These are phyloP conservation scores for Prunus padus DNA, from an alignment of 306 rosid genomes.

Conservation along the genomic window DNA sequence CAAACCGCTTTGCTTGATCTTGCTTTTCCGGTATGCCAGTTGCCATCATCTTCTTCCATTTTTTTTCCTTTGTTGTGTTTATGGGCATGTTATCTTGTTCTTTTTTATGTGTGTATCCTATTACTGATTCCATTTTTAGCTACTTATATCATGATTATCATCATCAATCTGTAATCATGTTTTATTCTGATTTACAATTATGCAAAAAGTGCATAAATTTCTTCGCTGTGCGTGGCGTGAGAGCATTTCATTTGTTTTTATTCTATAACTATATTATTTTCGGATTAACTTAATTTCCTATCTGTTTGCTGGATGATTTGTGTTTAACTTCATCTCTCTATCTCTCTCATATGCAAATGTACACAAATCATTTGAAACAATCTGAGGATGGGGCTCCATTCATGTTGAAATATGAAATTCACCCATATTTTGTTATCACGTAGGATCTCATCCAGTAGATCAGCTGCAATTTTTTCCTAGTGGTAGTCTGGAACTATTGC, in stretches of 20 bases:
- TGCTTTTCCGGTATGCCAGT: constrained; percentile 78
- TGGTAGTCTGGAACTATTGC: neutral
- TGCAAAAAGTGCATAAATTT: neutral
- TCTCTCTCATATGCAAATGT: neutral
- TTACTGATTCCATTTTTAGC: neutral
- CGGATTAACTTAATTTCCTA: neutral
- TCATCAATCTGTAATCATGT: neutral
- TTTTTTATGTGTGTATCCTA: neutral
- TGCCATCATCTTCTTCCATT: constrained; percentile 13
- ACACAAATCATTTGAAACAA: neutral
- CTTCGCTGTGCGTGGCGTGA: neutral
- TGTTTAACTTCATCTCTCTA: neutral
- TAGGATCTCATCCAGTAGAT: neutral
- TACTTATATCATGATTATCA: neutral
- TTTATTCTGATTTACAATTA: neutral
- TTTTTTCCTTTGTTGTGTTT: neutral
- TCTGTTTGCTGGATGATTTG: neutral
- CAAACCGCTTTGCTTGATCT: constrained; percentile 96
- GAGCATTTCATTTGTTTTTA: no score
- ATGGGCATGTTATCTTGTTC: neutral
- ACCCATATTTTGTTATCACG: neutral
- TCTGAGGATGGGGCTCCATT: neutral
- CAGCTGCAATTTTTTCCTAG: neutral
- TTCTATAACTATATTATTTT: neutral
- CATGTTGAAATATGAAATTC: constrained; percentile 6